Base-by-base conservation (phyloP, 352 stramenopile genomes). In the Phytophthora ohioensis region DNA sequence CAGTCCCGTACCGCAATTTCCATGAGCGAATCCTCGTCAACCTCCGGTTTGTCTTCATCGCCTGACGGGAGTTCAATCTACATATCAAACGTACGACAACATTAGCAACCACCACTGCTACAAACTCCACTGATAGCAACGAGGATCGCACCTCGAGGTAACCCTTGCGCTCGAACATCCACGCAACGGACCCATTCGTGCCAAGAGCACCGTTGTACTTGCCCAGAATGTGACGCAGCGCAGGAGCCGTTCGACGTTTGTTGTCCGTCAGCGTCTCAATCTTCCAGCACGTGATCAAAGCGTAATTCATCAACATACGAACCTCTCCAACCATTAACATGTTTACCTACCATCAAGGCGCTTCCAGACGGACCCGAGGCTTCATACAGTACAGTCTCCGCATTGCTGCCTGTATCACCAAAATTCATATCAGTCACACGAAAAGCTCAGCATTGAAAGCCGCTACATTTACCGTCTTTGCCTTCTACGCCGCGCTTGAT, bases 201-300 rank as follows among this genome's bases (percentile, higher is more conserved):
- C 85, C 87, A 27, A 95, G 64, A 47, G 77, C 73, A 46, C 88
- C 85, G 42, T 75, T 77, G 69, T 88, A 73, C 59, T 95, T 93
- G 79, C 82, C 80, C 55, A 93, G 52, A 43, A 93, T 87, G 64
- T 93, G 82, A 36, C 85, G 88, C 48, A 95, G 67, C n/a, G 86
- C 85, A 17, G 88, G 88, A 36, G 88, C 88, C n/a, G 87, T 93
- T 42, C 88, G 81, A 34, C 84, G 84, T 54, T 92, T 91, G 70
- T 95, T 95, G 75, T 95, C 85, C 13, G 88, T 95, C 65, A 95
- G 67, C 56, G 85, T 92, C 69, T 95, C 88, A 59, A 95, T 93
- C 87, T 94, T 65, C 42, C 13, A 21, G 41, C 38, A 57, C 41
- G 21, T 27, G 21, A 27, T 27, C 21, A 27, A 2, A 27, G 1